Evolutionary conservation across 2,329 filamentous ascomycete genomes (phyloP).

Genomic region (Talaromyces pinophilus): DNA sequence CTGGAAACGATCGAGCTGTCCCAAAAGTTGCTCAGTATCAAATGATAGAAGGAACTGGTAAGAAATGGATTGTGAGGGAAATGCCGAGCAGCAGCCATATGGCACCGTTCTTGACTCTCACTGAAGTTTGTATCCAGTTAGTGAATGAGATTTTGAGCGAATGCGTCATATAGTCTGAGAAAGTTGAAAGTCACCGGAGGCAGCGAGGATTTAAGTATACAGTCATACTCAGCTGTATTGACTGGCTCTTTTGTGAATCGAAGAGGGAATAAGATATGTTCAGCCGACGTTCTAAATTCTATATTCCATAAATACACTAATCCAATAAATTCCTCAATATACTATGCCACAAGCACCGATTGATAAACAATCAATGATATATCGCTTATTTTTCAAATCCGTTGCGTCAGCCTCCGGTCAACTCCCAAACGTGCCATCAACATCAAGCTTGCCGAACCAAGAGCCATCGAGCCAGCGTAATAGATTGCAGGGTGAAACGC

Average conservation of each 20-base stretch:
- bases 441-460: slow-evolving; percentile 49
- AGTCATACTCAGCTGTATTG: neutral
- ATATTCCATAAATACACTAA: neutral
- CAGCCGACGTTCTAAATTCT: neutral
- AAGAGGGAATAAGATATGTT: neutral
- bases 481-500: slow-evolving; percentile 64
- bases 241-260: neutral
- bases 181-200: neutral
- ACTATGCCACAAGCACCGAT: neutral
- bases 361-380: neutral
- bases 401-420: slow-evolving; percentile 28
- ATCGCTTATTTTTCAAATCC: slow-evolving; percentile 2
- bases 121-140: slow-evolving; percentile 10
- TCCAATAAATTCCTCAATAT: neutral
- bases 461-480: slow-evolving; percentile 58
- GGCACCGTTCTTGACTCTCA: slow-evolving; percentile 24
- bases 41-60: slow-evolving; percentile 30
- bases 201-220: neutral
- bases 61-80: slow-evolving; percentile 30
- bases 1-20: slow-evolving; percentile 28
- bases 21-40: slow-evolving; percentile 29
- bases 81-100: slow-evolving; percentile 23
- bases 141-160: slow-evolving; percentile 12
- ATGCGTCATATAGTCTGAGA: neutral
- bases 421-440: slow-evolving; percentile 48